A percentile compares a stretch with the other conserved stretches of the same genome.
Evolutionary conservation across 352 stramenopile genomes (phyloP).

Genomic region (Globisporangium acanthophoron): DNA sequence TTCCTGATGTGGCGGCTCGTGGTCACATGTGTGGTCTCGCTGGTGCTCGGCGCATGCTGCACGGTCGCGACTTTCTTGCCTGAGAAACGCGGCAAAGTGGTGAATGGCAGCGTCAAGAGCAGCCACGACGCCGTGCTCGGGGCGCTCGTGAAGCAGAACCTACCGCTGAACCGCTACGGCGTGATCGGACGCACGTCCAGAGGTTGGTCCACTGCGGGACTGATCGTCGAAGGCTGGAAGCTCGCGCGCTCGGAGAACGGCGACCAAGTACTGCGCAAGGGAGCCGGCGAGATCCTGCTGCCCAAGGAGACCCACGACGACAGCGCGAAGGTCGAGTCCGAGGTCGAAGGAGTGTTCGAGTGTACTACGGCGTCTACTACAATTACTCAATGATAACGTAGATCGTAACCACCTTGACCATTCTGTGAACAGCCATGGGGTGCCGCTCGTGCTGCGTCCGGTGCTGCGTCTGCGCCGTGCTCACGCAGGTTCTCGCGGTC

Average conservation of each 20-base stretch:
- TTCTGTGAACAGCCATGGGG: neutral
- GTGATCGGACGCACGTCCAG: constrained; percentile 35
- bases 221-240: constrained; percentile 42
- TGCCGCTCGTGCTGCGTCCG: neutral
- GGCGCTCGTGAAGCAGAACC: constrained; percentile 37
- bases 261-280: constrained; percentile 33
- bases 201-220: constrained; percentile 33
- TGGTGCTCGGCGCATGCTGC: constrained; percentile 21
- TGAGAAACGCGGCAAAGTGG: constrained; percentile 24
- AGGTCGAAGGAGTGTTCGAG: constrained; percentile 11
- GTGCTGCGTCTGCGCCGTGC: constrained; percentile 21
- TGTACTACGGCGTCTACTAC: neutral
- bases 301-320: constrained; percentile 10
- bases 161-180: constrained; percentile 39
- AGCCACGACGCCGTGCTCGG: constrained; percentile 35
- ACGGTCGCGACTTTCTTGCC: constrained; percentile 23
- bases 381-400: neutral
- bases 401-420: neutral
- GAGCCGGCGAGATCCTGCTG: constrained; percentile 38
- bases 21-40: constrained; percentile 9
- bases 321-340: neutral
- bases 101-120: constrained; percentile 19
- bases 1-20: constrained; percentile 16
- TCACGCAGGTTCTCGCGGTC: constrained; percentile 22
- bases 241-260: constrained; percentile 23